Percentiles rank a stretch among this genome's conserved stretches.
These are phyloP conservation scores for Sclerotinia trifoliorum DNA, from an alignment of 2,329 filamentous ascomycete species.

Conservation along the genomic window DNA sequence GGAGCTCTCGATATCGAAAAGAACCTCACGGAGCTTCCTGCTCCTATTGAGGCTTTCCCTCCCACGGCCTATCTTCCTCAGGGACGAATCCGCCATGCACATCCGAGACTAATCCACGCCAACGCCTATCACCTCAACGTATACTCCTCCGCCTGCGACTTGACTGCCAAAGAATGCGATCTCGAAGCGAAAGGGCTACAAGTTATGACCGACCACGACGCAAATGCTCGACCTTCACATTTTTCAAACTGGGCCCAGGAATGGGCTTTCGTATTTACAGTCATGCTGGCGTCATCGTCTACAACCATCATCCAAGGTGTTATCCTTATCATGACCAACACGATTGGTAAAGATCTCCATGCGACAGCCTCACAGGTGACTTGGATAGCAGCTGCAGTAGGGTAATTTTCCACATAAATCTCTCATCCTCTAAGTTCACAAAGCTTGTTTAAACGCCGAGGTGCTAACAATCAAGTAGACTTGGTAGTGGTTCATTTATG, in stretches of 20 bases:
- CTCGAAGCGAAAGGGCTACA: neutral
- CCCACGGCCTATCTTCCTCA: neutral
- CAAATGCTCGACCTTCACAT: constrained; percentile 29
- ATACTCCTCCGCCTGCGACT: neutral
- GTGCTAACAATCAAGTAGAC: constrained; percentile 40
- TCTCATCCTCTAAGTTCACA: neutral
- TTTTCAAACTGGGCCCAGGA: constrained; percentile 34
- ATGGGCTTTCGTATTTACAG: constrained; percentile 39
- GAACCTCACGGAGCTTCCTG: neutral
- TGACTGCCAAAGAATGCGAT: constrained; percentile 7
- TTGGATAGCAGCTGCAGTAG: constrained; percentile 64
- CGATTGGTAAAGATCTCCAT: constrained; percentile 56
- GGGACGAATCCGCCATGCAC: neutral
- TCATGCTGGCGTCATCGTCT: constrained; percentile 66
- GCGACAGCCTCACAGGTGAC: constrained; percentile 67
- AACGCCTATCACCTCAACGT: neutral
- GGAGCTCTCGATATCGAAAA: neutral
- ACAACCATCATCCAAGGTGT: constrained; percentile 58
- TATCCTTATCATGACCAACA: constrained; percentile 60
- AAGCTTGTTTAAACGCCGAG: neutral
- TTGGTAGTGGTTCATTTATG: constrained; percentile 63
- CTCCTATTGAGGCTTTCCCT: neutral
- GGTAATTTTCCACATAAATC: constrained; percentile 40
- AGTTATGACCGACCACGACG: constrained; percentile 28
- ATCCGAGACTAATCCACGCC: neutral